Evolutionary conservation across 2,329 filamentous ascomycete genomes (phyloP).

Genomic region (Fusarium oxysporum): DNA sequence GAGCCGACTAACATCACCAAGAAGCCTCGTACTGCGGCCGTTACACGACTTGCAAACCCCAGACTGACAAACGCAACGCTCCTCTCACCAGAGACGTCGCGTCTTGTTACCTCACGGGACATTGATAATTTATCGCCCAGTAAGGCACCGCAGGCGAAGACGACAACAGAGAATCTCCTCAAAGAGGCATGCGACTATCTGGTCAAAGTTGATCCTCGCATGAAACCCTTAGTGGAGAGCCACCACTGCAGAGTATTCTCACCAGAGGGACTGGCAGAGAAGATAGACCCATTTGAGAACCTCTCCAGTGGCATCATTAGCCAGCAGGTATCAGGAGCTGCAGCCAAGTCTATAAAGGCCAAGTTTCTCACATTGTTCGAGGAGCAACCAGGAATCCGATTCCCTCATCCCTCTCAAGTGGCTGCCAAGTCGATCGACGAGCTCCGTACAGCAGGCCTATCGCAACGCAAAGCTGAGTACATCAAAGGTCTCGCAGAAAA

Average conservation of each 20-base stretch:
- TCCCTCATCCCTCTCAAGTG: constrained; percentile 83
- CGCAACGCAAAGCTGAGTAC: constrained; percentile 96
- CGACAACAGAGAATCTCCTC: constrained; percentile 78
- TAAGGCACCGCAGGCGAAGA: constrained; percentile 51
- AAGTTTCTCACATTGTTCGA: constrained; percentile 84
- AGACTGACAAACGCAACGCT: constrained; percentile 76
- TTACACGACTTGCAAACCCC: constrained; percentile 70
- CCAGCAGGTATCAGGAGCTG: constrained; percentile 94
- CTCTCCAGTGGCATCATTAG: constrained; percentile 91
- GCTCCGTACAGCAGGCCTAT: constrained; percentile 87
- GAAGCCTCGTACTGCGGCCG: constrained; percentile 55
- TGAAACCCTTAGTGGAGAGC: constrained; percentile 77
- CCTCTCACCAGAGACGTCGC: constrained; percentile 76
- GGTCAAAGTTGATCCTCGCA: constrained; percentile 76
- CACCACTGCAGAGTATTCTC: constrained; percentile 85
- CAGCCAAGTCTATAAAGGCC: constrained; percentile 87
- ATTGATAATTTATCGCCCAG: constrained; percentile 60
- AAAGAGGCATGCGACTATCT: constrained; percentile 81
- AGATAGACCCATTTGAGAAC: constrained; percentile 87
- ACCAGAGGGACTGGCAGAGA: constrained; percentile 82
- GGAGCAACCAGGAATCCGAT: constrained; percentile 56
- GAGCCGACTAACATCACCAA: constrained; percentile 46
- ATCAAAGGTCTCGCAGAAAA: constrained; percentile 86
- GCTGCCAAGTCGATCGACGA: constrained; percentile 69
- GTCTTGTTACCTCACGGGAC: constrained; percentile 65